Base-by-base conservation (phyloP, 495 filamentous ascomycete species). In the Neurospora terricola region DNA sequence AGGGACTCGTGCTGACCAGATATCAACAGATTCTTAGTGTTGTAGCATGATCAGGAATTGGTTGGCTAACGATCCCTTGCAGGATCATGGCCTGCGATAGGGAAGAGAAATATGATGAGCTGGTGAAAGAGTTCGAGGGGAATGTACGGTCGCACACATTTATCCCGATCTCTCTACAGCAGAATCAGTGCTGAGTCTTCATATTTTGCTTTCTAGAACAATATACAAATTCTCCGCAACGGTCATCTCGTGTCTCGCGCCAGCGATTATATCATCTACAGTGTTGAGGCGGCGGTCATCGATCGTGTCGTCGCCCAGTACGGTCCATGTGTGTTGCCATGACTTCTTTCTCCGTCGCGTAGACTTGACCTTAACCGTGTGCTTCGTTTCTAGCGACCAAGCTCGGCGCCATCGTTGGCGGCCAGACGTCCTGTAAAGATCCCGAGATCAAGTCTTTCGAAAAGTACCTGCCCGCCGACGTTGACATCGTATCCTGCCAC, bases 231-330 rank as follows among this genome's bases (percentile, higher is more conserved):
- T 79, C 89, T 92, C 73, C 88, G 88, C 78, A 96, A 97, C 89
- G 96, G 96, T 73, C 94, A 97, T 85, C 88, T 95, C 82, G 94
- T 99, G 76, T 97, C 95, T 73, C 89, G 96, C 80, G 87, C 90
- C 80, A 97, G 94, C 88, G 94, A 97, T 86, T 97, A 92, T 79
- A 98, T 98, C 81, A 91, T 98, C 79, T 99, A 99, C 87, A 95
- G 91, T 82, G 96, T 99, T 80, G 95, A 98, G 82, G 96, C 96
- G 54, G 93, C 94, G 72, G 87, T 89, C 69, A 96, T 99, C 80
- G 91, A 92, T 78, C 88, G 86, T 73, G 91, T 98, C 74, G 95
- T 97, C 72, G 91, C 89, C 66, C 81, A 90, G 73, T 99, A 92
- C 82, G 96, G 94, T 73, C 94, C 94, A 76, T 97, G 94, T 98